phyloP scores from a whole-genome alignment of 495 filamentous ascomycete genomes.

The Tuber indicum region DNA sequence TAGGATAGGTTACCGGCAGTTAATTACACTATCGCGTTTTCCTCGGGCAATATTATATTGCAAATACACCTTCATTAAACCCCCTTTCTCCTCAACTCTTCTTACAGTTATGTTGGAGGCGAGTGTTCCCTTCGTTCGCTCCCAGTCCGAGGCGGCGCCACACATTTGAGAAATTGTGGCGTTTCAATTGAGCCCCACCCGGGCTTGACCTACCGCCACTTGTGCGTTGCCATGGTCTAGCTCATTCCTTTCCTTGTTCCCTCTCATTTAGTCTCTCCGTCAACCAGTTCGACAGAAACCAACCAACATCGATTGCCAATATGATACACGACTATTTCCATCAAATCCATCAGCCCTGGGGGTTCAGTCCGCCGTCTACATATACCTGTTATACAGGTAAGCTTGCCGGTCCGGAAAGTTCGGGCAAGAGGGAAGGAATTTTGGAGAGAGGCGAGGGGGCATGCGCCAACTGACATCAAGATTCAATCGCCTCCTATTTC shows the following conservation, averaged over 20 bases:
- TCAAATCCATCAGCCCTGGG: not conserved
- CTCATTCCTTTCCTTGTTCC: not conserved
- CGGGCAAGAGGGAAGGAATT: not conserved
- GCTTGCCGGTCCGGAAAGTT: not conserved
- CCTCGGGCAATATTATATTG: too few relatives aligned
- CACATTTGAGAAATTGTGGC: not conserved
- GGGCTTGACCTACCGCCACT: not conserved
- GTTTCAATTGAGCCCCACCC: not conserved
- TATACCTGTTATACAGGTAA: not conserved
- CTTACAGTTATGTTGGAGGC: not conserved
- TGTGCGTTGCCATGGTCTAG: not conserved
- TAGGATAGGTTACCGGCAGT: not conserved
- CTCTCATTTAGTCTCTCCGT: not conserved
- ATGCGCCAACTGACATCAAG: constrained; percentile 39
- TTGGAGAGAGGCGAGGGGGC: not conserved
- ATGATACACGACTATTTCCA: not conserved
- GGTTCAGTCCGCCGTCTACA: not conserved
- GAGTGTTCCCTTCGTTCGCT: not conserved
- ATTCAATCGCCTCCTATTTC: constrained; percentile 38
- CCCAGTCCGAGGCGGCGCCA: not conserved
- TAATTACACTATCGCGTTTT: not conserved
- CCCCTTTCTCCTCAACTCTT: not conserved
- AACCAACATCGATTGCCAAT: not conserved
- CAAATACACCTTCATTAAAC: not conserved
- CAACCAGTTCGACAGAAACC: not conserved